A percentile compares a stretch with the other conserved stretches of the same genome.
Conservation (phyloP, 768 basidiomycete species). For the Boletus sp. region DNA sequence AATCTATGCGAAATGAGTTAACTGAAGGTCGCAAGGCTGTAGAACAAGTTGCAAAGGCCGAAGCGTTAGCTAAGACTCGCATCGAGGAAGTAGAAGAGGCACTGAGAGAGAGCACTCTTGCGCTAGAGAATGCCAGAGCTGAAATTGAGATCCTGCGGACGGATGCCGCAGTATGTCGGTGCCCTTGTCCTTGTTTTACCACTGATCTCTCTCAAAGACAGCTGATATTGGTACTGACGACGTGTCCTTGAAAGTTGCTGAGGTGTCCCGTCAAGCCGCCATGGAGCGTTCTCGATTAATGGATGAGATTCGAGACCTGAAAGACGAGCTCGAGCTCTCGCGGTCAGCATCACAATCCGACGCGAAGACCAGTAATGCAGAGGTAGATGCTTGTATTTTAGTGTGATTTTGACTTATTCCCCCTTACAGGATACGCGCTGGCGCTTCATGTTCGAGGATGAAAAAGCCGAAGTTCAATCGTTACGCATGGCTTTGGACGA, state of each 20-base stretch:
- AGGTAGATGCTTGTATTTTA: conserved; percentile 11
- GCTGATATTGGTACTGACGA: conserved; percentile 53
- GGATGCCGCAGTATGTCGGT: conserved; percentile 67
- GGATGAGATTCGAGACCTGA: conserved; percentile 56
- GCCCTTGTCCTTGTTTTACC: not conserved
- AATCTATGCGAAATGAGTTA: conserved; percentile 68
- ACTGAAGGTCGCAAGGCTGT: conserved; percentile 61
- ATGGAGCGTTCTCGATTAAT: conserved; percentile 51
- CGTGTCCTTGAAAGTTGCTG: conserved; percentile 45
- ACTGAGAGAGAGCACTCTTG: conserved; percentile 78
- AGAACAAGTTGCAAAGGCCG: conserved; percentile 60
- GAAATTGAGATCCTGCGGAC: conserved; percentile 80
- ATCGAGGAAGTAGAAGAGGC: conserved; percentile 90
- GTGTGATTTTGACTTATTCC: not conserved
- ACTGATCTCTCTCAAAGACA: conserved; percentile 22
- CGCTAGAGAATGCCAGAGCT: conserved; percentile 85
- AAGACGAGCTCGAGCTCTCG: conserved; percentile 44
- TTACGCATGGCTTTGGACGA: conserved; percentile 37
- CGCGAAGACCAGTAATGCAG: conserved; percentile 25
- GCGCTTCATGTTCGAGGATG: conserved; percentile 30
- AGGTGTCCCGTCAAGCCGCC: conserved; percentile 46
- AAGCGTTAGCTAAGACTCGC: conserved; percentile 58
- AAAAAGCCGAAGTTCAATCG: conserved; percentile 31
- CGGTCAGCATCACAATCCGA: conserved; percentile 26
- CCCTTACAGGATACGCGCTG: conserved; percentile 25